Evolutionary conservation across 768 basidiomycete genomes (phyloP).

Genomic region (Psilocybe sp.): DNA sequence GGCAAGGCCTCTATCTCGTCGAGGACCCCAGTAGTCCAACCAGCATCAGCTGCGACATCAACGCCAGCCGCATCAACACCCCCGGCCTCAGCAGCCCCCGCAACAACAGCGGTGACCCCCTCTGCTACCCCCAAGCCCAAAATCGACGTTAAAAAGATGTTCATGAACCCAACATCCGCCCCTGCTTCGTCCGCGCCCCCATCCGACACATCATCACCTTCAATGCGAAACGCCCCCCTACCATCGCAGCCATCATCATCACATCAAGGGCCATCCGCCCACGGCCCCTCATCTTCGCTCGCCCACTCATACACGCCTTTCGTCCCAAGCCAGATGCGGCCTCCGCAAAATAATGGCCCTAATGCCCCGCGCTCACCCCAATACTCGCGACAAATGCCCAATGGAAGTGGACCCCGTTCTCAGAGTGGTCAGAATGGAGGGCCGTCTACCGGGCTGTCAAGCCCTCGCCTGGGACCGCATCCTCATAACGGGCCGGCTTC

Average conservation of each 20-base stretch:
- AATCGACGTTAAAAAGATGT: slow-evolving; percentile 59
- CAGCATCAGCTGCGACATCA: slow-evolving; percentile 22
- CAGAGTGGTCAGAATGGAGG: slow-evolving; percentile 58
- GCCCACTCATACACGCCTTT: slow-evolving; percentile 45
- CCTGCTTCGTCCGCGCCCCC: slow-evolving; percentile 44
- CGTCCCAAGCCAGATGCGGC: slow-evolving; percentile 42
- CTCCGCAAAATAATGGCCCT: slow-evolving; percentile 41
- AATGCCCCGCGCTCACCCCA: slow-evolving; percentile 64
- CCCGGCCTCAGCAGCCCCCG: slow-evolving; percentile 31
- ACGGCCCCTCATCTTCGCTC: slow-evolving; percentile 40
- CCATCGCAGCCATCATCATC: slow-evolving; percentile 45
- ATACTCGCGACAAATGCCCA: slow-evolving; percentile 59
- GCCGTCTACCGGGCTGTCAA: slow-evolving; percentile 54
- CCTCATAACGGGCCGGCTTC: slow-evolving; percentile 52
- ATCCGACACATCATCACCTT: slow-evolving; percentile 58
- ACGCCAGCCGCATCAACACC: slow-evolving; percentile 36
- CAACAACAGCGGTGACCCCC: slow-evolving; percentile 29
- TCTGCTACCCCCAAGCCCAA: slow-evolving; percentile 39
- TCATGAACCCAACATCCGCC: slow-evolving; percentile 55
- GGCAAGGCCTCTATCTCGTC: slow-evolving; percentile 55
- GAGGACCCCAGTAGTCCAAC: slow-evolving; percentile 28
- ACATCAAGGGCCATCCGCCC: slow-evolving; percentile 23
- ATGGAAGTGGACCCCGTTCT: slow-evolving; percentile 56
- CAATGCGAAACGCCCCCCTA: slow-evolving; percentile 49
- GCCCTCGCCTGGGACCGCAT: slow-evolving; percentile 65